phyloP scores from a whole-genome alignment of 2,329 filamentous ascomycete species.

The Leptodontidium sp. region DNA sequence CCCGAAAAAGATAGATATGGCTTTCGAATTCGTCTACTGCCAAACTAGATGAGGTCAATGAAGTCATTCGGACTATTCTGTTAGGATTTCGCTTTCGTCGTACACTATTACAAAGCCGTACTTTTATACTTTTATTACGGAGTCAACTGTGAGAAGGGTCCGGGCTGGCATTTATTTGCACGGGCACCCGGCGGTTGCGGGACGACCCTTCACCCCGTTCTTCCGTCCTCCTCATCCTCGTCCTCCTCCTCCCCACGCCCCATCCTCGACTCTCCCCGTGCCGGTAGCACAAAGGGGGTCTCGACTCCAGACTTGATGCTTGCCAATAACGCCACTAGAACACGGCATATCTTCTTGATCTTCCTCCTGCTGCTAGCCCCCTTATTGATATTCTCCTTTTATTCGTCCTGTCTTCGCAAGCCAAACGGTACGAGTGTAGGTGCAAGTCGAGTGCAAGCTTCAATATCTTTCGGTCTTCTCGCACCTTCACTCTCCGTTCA shows the following conservation, averaged over 20 bases:
- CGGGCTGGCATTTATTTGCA: neutral
- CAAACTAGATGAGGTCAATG: neutral
- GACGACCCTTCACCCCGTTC: neutral
- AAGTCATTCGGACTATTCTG: too few relatives aligned
- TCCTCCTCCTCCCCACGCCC: constrained; percentile 7
- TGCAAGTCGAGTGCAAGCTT: neutral
- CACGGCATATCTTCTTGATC: neutral
- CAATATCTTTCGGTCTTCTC: neutral
- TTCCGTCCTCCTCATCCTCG: neutral
- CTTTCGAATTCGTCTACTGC: neutral
- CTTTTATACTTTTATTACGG: too few relatives aligned
- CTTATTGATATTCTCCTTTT: neutral
- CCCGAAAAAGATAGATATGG: neutral
- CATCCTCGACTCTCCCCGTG: neutral
- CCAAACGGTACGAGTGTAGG: neutral
- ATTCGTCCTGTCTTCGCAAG: neutral
- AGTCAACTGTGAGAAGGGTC: too few relatives aligned
- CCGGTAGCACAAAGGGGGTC: neutral
- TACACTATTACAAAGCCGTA: too few relatives aligned
- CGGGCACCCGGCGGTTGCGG: neutral
- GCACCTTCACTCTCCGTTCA: neutral
- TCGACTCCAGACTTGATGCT: neutral
- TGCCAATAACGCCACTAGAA: neutral
- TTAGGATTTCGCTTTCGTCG: too few relatives aligned
- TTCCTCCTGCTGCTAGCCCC: neutral